These are phyloP conservation scores for Pseudomassariella vexata DNA, from an alignment of 2,329 filamentous ascomycete genomes.

Conservation along the genomic window DNA sequence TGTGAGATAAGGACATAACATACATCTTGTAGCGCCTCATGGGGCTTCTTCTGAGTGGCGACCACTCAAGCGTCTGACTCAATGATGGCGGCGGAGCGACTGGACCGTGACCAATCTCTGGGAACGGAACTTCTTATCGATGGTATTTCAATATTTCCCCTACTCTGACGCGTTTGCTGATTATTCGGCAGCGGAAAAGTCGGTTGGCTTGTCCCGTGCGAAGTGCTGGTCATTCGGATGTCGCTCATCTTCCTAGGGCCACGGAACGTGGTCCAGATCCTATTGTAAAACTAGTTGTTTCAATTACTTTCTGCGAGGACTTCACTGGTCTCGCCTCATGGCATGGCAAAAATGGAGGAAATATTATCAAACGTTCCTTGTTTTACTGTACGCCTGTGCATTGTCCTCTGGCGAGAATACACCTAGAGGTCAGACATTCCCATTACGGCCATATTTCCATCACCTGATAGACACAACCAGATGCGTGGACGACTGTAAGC, in stretches of 20 bases:
- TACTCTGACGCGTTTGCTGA: not conserved
- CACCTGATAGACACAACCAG: conserved; percentile 9
- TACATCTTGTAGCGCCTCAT: no score
- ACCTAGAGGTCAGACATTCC: conserved; percentile 16
- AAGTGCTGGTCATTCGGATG: conserved; percentile 6
- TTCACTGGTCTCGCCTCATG: conserved; percentile 3
- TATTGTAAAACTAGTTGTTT: not conserved
- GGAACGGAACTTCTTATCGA: conserved; percentile 3
- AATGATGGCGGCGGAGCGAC: conserved; percentile 1
- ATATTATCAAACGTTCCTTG: conserved; percentile 30
- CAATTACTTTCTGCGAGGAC: not conserved
- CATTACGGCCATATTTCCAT: not conserved
- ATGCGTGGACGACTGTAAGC: conserved; percentile 33
- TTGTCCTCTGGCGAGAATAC: conserved; percentile 34
- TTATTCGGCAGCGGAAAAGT: not conserved
- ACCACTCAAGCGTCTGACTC: no score
- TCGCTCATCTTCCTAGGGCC: conserved; percentile 7
- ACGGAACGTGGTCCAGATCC: conserved; percentile 7
- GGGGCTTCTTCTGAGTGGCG: no score
- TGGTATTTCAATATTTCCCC: not conserved
- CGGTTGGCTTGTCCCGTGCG: conserved; percentile 1
- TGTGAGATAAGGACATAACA: no score
- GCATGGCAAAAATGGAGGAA: conserved; percentile 30
- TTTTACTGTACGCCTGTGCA: conserved; percentile 32
- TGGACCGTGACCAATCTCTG: not conserved